Evolutionary conservation across 495 filamentous ascomycete species (phyloP), one percentile per base, ranked within the genome.

Genomic region (Penicillium mononematosum): DNA sequence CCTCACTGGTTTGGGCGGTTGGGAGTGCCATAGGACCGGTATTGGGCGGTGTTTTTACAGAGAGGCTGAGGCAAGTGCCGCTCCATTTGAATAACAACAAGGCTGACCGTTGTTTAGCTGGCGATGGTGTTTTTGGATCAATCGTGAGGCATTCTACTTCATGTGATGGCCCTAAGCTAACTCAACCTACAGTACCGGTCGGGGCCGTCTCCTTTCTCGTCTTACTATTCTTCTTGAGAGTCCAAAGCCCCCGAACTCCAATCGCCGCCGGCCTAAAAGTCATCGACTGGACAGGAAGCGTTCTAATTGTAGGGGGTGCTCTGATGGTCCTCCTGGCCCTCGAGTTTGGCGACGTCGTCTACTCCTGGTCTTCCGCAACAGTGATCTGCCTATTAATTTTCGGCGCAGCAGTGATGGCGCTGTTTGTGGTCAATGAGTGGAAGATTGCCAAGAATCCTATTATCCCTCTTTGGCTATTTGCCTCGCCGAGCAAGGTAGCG

Each of bases 241-340:
- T 92, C 22, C 78, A 90, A 60, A 90, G 83, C 24, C 88, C 90
- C 0, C 79, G 78, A 45, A 90, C 89, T 0, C 81, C 86, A 0
- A 68, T 92, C 45, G 56, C 70, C 3, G 75, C 83, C 39, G 90
- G 90, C 1, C 70, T 94, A 5, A 83, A 81, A 53, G 84, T 87
- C 9, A 83, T 91, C 36, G 87, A 90, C 68, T 90, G 87, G 87
- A 51, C 82, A 4, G 88, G 88, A 0, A 81, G 76, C 0, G 43
- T 87, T 25, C 76, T 79, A 0, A 79, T 91, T 55, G 77, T 89
- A 6, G 81, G 81, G 32, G 86, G 81, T 7, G 88, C 85, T 0
- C 68, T 91, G 31, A 88, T 91, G 78, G 70, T 92, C 55, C 77
- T 91, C 31, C 78, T 91, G 6, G 88, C 84, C 12, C 76, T 92